Conservation (phyloP, 2,329 filamentous ascomycete genomes). For the Talaromyces islandicus region DNA sequence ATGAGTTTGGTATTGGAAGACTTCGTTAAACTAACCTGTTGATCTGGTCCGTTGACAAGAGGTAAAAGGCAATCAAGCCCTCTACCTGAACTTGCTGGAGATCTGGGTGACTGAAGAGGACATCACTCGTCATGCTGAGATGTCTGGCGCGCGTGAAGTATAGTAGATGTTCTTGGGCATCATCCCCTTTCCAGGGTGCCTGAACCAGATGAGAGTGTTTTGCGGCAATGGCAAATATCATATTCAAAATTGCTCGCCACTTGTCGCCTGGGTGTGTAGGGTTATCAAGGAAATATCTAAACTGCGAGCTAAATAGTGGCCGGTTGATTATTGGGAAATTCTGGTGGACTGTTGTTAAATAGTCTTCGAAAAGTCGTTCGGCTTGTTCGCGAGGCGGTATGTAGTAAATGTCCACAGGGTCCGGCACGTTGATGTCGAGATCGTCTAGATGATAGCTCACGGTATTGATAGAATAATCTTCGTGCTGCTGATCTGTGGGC, state of each 20-base stretch:
- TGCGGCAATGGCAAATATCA: slow-evolving; percentile 42
- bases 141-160: slow-evolving; percentile 40
- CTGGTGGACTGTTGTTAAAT: slow-evolving; percentile 37
- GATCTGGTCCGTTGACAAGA: slow-evolving; percentile 37
- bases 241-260: slow-evolving; percentile 41
- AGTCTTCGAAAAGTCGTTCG: slow-evolving; percentile 37
- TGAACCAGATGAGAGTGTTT: slow-evolving; percentile 38
- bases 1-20: neutral
- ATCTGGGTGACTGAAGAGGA: slow-evolving; percentile 39
- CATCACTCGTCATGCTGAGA: slow-evolving; percentile 37
- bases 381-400: slow-evolving; percentile 37
- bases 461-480: slow-evolving; percentile 26
- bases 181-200: slow-evolving; percentile 34
- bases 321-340: slow-evolving; percentile 41
- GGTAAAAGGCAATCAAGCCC: slow-evolving; percentile 38
- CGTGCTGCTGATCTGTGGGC: slow-evolving; percentile 19
- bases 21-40: slow-evolving; percentile 29
- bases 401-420: slow-evolving; percentile 32
- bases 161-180: slow-evolving; percentile 37
- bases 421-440: slow-evolving; percentile 33
- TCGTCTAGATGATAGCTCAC: slow-evolving; percentile 41
- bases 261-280: slow-evolving; percentile 30
- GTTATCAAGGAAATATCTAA: slow-evolving; percentile 32
- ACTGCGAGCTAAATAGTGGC: slow-evolving; percentile 35
- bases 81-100: slow-evolving; percentile 42